Evolutionary conservation across 1,284 basidiomycete species (phyloP).

Genomic region (Fomitopsis schrenkii): DNA sequence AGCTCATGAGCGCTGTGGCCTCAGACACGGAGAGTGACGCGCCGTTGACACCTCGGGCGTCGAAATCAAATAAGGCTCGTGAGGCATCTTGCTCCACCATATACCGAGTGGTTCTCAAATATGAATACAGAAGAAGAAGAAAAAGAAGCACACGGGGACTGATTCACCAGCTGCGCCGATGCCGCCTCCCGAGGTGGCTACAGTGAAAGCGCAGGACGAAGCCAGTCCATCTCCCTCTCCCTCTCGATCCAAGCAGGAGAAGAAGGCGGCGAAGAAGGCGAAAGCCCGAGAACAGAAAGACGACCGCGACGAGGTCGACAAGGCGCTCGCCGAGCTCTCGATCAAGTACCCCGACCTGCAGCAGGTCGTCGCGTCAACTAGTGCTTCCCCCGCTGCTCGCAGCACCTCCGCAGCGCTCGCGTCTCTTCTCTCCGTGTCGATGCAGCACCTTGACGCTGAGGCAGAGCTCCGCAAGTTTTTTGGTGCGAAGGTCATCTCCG

Average conservation of each 20-base stretch:
- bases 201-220: conserved; percentile 3
- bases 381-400: conserved; percentile 21
- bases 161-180: conserved; percentile 10
- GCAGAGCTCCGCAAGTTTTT: conserved; percentile 91
- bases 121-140: conserved; percentile 39
- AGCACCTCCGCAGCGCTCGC: conserved; percentile 36
- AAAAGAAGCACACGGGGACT: conserved; percentile 39
- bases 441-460: conserved; percentile 79
- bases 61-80: conserved; percentile 46
- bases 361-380: conserved; percentile 24
- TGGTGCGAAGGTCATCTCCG: conserved; percentile 79
- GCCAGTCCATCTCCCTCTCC: conserved; percentile 24
- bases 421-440: conserved; percentile 69
- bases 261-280: conserved; percentile 52
- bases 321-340: conserved; percentile 78
- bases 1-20: conserved; percentile 13
- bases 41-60: conserved; percentile 16
- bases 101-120: not conserved
- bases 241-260: conserved; percentile 29
- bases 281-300: conserved; percentile 56
- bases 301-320: conserved; percentile 78
- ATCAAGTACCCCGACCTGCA: conserved; percentile 64
- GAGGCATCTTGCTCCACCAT: conserved; percentile 7
- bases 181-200: conserved; percentile 34
- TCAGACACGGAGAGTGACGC: conserved; percentile 27